These are phyloP conservation scores for Raphidocelis subcapitata DNA, from an alignment of 139 green algal genomes.

Conservation along the genomic window DNA sequence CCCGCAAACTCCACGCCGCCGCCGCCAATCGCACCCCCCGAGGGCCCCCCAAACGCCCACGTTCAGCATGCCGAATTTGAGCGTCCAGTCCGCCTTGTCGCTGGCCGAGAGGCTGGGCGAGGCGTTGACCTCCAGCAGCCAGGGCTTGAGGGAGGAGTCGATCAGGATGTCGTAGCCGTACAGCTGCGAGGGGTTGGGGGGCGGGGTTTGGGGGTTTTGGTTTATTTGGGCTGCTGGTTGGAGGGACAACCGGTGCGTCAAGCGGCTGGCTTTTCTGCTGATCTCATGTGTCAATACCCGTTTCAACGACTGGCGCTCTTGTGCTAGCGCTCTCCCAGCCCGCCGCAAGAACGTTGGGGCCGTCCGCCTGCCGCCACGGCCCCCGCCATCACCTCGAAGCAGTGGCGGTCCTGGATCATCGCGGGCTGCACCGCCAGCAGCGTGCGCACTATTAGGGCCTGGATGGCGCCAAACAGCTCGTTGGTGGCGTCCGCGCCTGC, in stretches of 20 bases:
- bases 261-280: too few relatives aligned
- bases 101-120: slow-evolving; percentile 61
- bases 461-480: slow-evolving; percentile 49
- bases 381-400: slow-evolving; percentile 63
- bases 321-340: too few relatives aligned
- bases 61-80: slow-evolving; percentile 78
- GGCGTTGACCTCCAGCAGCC: slow-evolving; percentile 76
- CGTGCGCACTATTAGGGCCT: slow-evolving; percentile 63
- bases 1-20: too few relatives aligned
- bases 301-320: too few relatives aligned
- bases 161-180: slow-evolving; percentile 81
- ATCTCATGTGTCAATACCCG: too few relatives aligned
- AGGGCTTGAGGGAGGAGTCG: slow-evolving; percentile 61
- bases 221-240: too few relatives aligned
- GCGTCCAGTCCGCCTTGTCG: slow-evolving; percentile 55
- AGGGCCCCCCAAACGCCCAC: neutral
- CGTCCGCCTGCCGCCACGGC: too few relatives aligned
- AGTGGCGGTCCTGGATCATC: slow-evolving; percentile 79
- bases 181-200: slow-evolving; percentile 23
- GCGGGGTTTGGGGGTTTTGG: too few relatives aligned
- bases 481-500: slow-evolving; percentile 44
- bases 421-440: slow-evolving; percentile 68
- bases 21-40: too few relatives aligned
- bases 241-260: too few relatives aligned
- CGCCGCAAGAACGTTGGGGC: too few relatives aligned